phyloP scores from a whole-genome alignment of 2,329 filamentous ascomycete species.

The Botrytis fabae region DNA sequence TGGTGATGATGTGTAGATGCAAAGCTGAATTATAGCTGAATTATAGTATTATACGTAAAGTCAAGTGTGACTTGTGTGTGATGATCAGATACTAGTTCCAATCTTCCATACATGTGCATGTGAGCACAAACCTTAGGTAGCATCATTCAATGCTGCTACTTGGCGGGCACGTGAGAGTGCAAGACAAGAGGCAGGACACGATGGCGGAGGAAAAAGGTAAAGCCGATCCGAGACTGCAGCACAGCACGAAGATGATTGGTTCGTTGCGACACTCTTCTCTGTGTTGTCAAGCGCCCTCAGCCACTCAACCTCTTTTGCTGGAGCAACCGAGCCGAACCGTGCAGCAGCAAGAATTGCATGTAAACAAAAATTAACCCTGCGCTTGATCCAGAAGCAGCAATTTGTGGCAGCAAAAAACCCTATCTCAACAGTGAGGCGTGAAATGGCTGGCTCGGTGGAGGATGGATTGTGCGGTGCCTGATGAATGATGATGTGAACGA shows the following conservation, averaged over 20 bases:
- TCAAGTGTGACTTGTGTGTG: neutral
- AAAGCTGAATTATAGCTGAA: too few relatives aligned
- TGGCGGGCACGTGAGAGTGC: neutral
- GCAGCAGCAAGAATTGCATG: neutral
- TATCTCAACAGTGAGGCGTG: neutral
- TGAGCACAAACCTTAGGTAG: neutral
- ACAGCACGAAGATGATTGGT: neutral
- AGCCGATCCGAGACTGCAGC: neutral
- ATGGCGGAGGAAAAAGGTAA: neutral
- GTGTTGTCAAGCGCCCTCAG: constrained; percentile 2
- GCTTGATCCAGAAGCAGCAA: neutral
- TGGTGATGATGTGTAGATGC: too few relatives aligned
- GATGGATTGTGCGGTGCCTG: neutral
- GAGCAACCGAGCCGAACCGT: neutral
- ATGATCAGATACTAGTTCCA: neutral
- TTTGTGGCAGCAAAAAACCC: neutral
- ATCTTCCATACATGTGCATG: neutral
- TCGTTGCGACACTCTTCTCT: neutral
- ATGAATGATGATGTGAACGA: neutral
- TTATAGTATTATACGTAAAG: too few relatives aligned
- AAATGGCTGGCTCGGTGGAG: neutral
- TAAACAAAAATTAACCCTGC: constrained; percentile 5
- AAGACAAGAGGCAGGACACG: neutral
- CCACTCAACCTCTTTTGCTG: neutral
- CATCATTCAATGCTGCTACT: too few relatives aligned